Conservation (phyloP, 2,329 filamentous ascomycete species). For the Leptoxyphium fumago region DNA sequence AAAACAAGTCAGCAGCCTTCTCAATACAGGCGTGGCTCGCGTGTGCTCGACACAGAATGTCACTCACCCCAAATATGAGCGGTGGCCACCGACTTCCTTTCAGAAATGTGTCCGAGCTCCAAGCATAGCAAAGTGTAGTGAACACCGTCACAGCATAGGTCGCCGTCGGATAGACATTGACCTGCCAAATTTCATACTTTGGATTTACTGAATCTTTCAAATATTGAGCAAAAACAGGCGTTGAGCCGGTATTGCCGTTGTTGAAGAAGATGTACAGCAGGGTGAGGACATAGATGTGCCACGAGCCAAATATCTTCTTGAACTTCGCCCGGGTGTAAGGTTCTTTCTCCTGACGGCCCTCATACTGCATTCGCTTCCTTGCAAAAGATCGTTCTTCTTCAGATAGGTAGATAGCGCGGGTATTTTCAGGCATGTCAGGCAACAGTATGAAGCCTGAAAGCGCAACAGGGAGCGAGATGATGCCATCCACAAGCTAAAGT, state of each 20-base stretch:
- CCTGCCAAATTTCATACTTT: conserved; percentile 36
- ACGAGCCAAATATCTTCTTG: conserved; percentile 40
- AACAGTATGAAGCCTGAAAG: conserved; percentile 34
- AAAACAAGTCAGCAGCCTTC: background rate
- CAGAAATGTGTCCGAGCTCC: conserved; percentile 48
- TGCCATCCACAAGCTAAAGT: conserved; percentile 36
- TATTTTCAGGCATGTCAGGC: conserved; percentile 37
- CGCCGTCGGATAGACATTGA: conserved; percentile 40
- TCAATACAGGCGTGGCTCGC: too few relatives aligned
- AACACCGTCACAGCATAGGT: conserved; percentile 41
- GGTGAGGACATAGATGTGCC: conserved; percentile 48
- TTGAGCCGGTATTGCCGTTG: conserved; percentile 37
- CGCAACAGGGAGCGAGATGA: conserved; percentile 39
- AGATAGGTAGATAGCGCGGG: conserved; percentile 34
- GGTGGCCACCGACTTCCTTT: conserved; percentile 48
- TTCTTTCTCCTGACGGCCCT: conserved; percentile 30
- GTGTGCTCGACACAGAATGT: background rate
- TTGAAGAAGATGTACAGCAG: conserved; percentile 50
- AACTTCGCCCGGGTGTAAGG: conserved; percentile 39
- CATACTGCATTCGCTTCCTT: conserved; percentile 35
- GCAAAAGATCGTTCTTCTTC: conserved; percentile 29
- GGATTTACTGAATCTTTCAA: conserved; percentile 28
- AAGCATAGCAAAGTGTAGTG: conserved; percentile 48
- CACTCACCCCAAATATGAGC: conserved; percentile 41
- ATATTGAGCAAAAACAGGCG: conserved; percentile 42